These are phyloP conservation scores for Moesziomyces antarcticus DNA, from an alignment of 1,284 basidiomycete genomes.

Conservation along the genomic window DNA sequence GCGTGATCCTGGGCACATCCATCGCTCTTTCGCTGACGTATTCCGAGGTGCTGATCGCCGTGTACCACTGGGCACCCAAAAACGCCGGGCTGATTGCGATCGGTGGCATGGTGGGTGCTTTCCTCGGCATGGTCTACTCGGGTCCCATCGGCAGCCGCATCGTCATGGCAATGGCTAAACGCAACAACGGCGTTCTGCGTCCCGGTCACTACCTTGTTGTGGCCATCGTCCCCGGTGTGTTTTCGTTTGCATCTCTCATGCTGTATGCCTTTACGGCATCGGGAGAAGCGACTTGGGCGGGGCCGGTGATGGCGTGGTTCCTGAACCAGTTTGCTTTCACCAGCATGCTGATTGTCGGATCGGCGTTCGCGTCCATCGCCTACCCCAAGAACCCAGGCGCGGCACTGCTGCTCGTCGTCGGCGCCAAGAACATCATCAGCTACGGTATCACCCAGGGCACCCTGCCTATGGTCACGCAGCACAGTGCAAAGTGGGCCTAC, in stretches of 20 bases:
- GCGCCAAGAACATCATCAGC: constrained; percentile 10
- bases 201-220: constrained; percentile 5
- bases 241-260: not conserved
- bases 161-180: constrained; percentile 7
- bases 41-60: constrained; percentile 1
- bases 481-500: constrained; percentile 6
- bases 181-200: constrained; percentile 5
- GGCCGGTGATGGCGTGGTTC: constrained; percentile 1
- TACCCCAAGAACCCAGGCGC: constrained; percentile 8
- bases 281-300: not conserved
- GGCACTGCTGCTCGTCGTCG: constrained; percentile 1
- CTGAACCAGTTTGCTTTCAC: constrained; percentile 6
- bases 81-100: constrained; percentile 5
- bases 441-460: constrained; percentile 9
- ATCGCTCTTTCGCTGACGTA: constrained; percentile 7
- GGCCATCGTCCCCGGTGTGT: not conserved
- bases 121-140: constrained; percentile 6
- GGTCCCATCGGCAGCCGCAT: constrained; percentile 2
- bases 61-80: constrained; percentile 6
- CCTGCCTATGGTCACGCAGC: constrained; percentile 2
- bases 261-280: constrained; percentile 2
- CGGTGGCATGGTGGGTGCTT: constrained; percentile 2
- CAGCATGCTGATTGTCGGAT: constrained; percentile 3
- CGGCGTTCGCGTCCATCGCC: constrained; percentile 1
- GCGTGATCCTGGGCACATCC: constrained; percentile 1